phyloP scores from a whole-genome alignment of 192 early-diverging fungal genomes.

The Coemansia sp. region DNA sequence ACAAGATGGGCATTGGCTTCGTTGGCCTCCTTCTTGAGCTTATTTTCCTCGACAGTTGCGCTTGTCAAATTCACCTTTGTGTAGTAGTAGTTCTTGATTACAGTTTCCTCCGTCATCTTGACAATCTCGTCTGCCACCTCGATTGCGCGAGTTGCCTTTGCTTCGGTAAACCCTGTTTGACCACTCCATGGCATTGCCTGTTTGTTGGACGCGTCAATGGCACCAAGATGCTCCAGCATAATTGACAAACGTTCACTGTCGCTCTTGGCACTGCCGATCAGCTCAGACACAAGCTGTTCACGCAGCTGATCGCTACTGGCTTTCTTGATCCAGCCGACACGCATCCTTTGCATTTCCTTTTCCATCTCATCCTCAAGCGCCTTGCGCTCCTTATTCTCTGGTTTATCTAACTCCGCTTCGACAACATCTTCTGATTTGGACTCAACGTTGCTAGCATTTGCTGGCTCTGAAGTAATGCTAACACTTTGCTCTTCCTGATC shows the following conservation, averaged over 20 bases:
- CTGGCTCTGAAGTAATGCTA: too few species aligned
- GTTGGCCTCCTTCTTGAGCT: conserved; percentile 70
- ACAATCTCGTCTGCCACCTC: conserved; percentile 58
- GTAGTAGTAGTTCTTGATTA: conserved; percentile 54
- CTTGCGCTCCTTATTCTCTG: conserved; percentile 38
- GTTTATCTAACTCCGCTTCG: conserved; percentile 47
- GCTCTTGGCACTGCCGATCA: conserved; percentile 58
- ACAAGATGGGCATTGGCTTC: conserved; percentile 65
- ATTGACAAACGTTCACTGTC: conserved; percentile 49
- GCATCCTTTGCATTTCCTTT: conserved; percentile 74
- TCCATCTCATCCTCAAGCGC: conserved; percentile 52
- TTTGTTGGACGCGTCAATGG: conserved; percentile 50
- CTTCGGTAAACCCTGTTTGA: conserved; percentile 10
- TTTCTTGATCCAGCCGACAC: conserved; percentile 80
- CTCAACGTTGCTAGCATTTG: too few species aligned
- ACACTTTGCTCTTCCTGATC: too few species aligned
- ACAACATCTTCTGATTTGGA: conserved; percentile 9
- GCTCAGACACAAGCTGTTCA: conserved; percentile 62
- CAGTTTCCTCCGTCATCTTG: conserved; percentile 55
- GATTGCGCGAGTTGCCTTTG: conserved; percentile 13
- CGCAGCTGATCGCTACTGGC: conserved; percentile 58
- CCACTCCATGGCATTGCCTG: conserved; percentile 49
- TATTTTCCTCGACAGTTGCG: conserved; percentile 53
- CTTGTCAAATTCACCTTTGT: conserved; percentile 38
- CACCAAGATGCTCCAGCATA: conserved; percentile 41